Evolutionary conservation across 2,329 filamentous ascomycete genomes (phyloP).

Genomic region (Aspergillus sp.): DNA sequence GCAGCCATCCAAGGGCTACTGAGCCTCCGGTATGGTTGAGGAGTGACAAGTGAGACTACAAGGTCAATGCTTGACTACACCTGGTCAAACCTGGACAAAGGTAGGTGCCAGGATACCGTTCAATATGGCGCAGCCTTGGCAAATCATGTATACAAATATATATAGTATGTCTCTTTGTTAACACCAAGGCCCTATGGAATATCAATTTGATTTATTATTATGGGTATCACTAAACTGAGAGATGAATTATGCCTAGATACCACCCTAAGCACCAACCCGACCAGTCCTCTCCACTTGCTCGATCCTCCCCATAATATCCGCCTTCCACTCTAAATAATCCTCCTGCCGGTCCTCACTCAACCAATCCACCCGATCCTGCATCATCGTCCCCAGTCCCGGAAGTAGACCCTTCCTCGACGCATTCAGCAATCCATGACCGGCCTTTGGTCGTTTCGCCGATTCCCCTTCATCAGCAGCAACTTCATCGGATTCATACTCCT

Average conservation of each 20-base stretch:
- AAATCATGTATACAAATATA: too few species aligned
- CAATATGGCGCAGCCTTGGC: too few species aligned
- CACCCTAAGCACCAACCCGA: background rate
- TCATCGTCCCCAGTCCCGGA: constrained; percentile 45
- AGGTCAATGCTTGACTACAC: too few species aligned
- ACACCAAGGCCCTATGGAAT: too few species aligned
- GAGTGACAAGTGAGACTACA: too few species aligned
- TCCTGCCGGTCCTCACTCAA: constrained; percentile 38
- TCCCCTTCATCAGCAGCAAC: constrained; percentile 27
- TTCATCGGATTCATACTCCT: constrained; percentile 26
- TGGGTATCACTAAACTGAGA: background rate
- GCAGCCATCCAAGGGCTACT: too few species aligned
- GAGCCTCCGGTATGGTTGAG: too few species aligned
- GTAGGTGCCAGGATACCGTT: too few species aligned
- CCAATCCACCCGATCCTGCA: constrained; percentile 44
- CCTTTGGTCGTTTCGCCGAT: constrained; percentile 20
- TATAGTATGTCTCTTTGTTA: too few species aligned
- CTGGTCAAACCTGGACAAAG: too few species aligned
- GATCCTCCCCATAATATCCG: constrained; percentile 34
- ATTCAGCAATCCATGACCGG: constrained; percentile 9
- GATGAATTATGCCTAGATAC: too few species aligned
- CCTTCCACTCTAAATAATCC: constrained; percentile 40
- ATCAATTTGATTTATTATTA: background rate
- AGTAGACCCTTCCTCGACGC: constrained; percentile 31
- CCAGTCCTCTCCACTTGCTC: constrained; percentile 29